phyloP scores from a whole-genome alignment of 2,329 filamentous ascomycete genomes.

The Exserohilum rostratum region DNA sequence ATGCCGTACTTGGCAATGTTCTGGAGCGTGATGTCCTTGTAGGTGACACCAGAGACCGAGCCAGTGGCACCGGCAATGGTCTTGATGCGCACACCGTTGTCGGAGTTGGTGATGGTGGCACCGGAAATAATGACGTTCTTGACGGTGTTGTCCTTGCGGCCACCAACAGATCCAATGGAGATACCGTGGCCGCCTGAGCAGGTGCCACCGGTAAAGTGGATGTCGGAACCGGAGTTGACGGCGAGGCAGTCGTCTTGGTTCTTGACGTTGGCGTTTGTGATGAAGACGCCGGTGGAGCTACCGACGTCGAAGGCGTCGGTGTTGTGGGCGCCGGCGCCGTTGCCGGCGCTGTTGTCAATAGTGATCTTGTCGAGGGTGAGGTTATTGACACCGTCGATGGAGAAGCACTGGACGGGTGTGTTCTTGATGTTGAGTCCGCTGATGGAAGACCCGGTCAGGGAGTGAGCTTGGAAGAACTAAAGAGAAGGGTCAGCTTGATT shows the following conservation, averaged over 20 bases:
- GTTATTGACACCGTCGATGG: conserved; percentile 52
- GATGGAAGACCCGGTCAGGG: conserved; percentile 58
- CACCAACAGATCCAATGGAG: conserved; percentile 65
- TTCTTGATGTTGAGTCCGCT: conserved; percentile 59
- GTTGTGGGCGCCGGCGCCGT: conserved; percentile 54
- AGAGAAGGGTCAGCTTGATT: conserved; percentile 32
- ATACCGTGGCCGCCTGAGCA: conserved; percentile 64
- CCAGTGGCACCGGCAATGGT: conserved; percentile 60
- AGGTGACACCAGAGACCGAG: conserved; percentile 56
- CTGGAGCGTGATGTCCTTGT: conserved; percentile 54
- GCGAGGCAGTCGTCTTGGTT: conserved; percentile 68
- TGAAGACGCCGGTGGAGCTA: conserved; percentile 55
- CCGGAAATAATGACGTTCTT: conserved; percentile 59
- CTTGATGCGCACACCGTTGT: conserved; percentile 66
- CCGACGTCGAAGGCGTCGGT: conserved; percentile 66
- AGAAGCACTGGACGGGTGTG: conserved; percentile 62
- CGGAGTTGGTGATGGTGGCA: conserved; percentile 57
- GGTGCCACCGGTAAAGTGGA: conserved; percentile 47
- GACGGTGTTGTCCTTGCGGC: conserved; percentile 62
- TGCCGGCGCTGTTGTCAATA: conserved; percentile 64
- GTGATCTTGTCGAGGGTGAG: conserved; percentile 58
- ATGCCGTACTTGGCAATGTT: conserved; percentile 58
- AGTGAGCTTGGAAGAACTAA: conserved; percentile 66
- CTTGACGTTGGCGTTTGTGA: conserved; percentile 58
- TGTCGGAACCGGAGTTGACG: conserved; percentile 60